Evolutionary conservation across 1,139 yeast genomes (phyloP), one percentile per base, ranked within the genome.

Genomic region (Hansenula lynferdii): DNA sequence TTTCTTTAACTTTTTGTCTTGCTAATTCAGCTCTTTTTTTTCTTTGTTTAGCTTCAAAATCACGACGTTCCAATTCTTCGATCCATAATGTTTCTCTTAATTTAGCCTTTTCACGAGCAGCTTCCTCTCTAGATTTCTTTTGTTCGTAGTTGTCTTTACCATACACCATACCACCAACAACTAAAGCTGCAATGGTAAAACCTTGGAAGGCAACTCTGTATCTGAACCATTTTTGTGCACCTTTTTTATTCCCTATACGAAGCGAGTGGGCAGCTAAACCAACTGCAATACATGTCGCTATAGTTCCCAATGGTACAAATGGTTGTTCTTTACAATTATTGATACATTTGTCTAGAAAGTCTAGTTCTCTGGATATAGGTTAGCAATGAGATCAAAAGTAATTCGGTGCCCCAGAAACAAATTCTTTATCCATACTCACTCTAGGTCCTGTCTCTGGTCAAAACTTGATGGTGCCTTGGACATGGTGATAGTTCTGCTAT

Each of bases 161-260:
- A 59, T 73, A 83, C 47, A 75, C 62, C 54, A 69, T 69, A 3
- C 94, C 89, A 29, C 97, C 97, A 12, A 77, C 79, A 3, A 89
- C 84, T 42, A 89, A 67, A 0, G 96, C 96, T 8, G 78, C 78
- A 39, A 89, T 67, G 0, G 97, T 89, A 42, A 82, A 75, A 11
- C 85, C 85, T 61, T 89, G 97, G 53, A 87, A 72, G 1, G 78
- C 95, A 35, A 89, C 90, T 67, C 97, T 82, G 77, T 89, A 86
- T 51, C 92, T 75, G 67, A 86, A 89, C 77, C 86, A 89, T 40
- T 75, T 72, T 62, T 89, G 95, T 0, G 97, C 95, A 43, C 77
- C 77, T 40, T 70, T 66, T 47, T 81, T 75, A 53, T 86, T 80
- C 20, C 96, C 96, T 26, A 71, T 65, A 50, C 80, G 75, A 49